Evolutionary conservation across 2,329 filamentous ascomycete species (phyloP).

Genomic region (Cercospora zeina): DNA sequence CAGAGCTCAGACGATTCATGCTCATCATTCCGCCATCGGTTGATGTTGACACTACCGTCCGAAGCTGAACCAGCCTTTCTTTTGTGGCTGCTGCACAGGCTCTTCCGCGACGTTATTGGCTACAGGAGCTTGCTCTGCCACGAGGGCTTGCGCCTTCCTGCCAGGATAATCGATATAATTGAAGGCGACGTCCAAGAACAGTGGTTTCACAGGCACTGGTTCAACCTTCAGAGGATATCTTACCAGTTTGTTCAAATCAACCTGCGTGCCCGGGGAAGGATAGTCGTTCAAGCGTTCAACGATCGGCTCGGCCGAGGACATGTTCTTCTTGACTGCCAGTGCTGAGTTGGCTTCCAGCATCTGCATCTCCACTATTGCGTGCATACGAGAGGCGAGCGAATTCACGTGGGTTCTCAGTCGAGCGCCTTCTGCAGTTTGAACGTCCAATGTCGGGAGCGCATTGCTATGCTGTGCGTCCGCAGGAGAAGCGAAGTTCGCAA

Average conservation of each 20-base stretch:
- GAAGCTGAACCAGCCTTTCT: constrained; percentile 56
- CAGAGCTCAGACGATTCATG: neutral
- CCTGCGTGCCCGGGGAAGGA: constrained; percentile 58
- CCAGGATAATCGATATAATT: constrained; percentile 94
- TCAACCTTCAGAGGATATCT: constrained; percentile 82
- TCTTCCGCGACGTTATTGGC: constrained; percentile 30
- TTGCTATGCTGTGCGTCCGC: constrained; percentile 34
- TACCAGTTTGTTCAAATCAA: constrained; percentile 78
- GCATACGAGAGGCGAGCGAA: constrained; percentile 74
- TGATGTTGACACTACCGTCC: constrained; percentile 44
- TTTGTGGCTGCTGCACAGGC: constrained; percentile 44
- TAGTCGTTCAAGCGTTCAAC: constrained; percentile 76
- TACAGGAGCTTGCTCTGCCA: constrained; percentile 32
- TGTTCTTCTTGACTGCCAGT: constrained; percentile 49
- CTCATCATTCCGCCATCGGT: neutral
- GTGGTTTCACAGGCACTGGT: constrained; percentile 84
- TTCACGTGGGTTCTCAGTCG: constrained; percentile 64
- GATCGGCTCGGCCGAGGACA: constrained; percentile 58
- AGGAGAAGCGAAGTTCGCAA: constrained; percentile 40
- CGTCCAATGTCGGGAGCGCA: constrained; percentile 65
- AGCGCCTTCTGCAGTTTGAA: constrained; percentile 60
- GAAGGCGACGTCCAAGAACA: constrained; percentile 96
- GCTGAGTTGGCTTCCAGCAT: constrained; percentile 57
- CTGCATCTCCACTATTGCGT: constrained; percentile 80
- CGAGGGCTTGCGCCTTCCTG: constrained; percentile 43